phyloP scores from a whole-genome alignment of 176 grass and related monocot species.

The Avena eriantha region DNA sequence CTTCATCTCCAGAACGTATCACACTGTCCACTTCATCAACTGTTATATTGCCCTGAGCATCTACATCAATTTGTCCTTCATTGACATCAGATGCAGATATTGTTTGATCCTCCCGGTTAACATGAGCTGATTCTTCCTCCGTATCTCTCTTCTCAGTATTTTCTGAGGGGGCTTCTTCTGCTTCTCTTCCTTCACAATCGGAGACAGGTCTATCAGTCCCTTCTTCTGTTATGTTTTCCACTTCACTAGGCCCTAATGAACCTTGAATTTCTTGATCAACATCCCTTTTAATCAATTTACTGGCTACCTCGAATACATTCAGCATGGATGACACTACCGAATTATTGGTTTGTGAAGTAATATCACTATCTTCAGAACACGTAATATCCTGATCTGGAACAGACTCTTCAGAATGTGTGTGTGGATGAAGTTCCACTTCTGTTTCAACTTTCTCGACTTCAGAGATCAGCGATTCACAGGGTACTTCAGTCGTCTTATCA shows the following conservation, averaged over 20 bases:
- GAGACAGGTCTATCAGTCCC: neutral
- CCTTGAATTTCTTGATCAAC: conserved; percentile 44
- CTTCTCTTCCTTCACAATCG: conserved; percentile 39
- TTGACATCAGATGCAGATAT: conserved; percentile 26
- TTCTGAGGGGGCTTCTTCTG: conserved; percentile 39
- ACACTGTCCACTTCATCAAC: conserved; percentile 19
- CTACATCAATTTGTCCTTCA: conserved; percentile 26
- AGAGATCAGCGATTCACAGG: neutral
- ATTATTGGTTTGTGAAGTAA: conserved; percentile 33
- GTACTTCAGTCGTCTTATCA: conserved; percentile 25
- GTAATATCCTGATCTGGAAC: conserved; percentile 38
- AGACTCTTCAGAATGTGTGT: conserved; percentile 35
- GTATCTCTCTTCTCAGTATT: conserved; percentile 25
- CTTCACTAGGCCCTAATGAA: conserved; percentile 30
- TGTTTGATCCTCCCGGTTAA: conserved; percentile 29
- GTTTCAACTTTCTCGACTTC: conserved; percentile 39
- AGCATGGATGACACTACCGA: conserved; percentile 35
- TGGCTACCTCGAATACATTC: conserved; percentile 49
- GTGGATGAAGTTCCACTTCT: conserved; percentile 31
- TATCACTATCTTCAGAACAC: conserved; percentile 36
- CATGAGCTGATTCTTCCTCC: conserved; percentile 32
- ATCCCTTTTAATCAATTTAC: conserved; percentile 52
- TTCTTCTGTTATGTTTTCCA: conserved; percentile 33
- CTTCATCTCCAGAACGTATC: conserved; percentile 40
- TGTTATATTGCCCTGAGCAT: conserved; percentile 26